These are phyloP conservation scores for Acacia pycnantha DNA, from an alignment of 331 rosid species.

Conservation along the genomic window DNA sequence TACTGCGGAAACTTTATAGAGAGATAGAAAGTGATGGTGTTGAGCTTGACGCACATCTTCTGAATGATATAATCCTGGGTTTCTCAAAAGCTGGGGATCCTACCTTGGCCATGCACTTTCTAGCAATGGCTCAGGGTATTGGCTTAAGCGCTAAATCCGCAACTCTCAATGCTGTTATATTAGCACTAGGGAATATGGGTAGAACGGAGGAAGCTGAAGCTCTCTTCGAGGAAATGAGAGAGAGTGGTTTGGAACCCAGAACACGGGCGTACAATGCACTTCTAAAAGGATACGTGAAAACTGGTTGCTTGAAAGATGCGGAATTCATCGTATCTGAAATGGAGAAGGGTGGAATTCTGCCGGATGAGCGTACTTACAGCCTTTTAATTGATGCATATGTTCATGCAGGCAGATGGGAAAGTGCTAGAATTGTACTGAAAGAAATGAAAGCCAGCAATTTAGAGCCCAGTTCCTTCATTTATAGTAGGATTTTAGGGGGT, in stretches of 20 bases:
- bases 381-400: constrained; percentile 81
- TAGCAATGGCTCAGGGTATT: constrained; percentile 73
- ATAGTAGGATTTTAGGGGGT: constrained; percentile 77
- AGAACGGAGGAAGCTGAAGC: constrained; percentile 87
- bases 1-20: constrained; percentile 69
- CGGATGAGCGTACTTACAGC: constrained; percentile 81
- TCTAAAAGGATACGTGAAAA: constrained; percentile 79
- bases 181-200: constrained; percentile 74
- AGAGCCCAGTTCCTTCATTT: constrained; percentile 71
- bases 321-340: constrained; percentile 86
- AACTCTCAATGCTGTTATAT: constrained; percentile 63
- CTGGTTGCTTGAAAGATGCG: constrained; percentile 69
- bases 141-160: constrained; percentile 74
- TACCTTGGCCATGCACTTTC: constrained; percentile 63
- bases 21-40: constrained; percentile 78
- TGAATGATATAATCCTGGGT: constrained; percentile 75
- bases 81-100: constrained; percentile 88
- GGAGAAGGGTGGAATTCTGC: constrained; percentile 76
- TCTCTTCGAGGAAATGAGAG: constrained; percentile 84
- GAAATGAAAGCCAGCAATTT: constrained; percentile 87
- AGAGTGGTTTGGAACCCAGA: constrained; percentile 75
- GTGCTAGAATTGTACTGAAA: constrained; percentile 82
- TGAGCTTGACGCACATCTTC: constrained; percentile 75
- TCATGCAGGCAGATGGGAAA: constrained; percentile 87
- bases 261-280: constrained; percentile 86